Evolutionary conservation across 129 eudicot genomes (phyloP).

Genomic region (Smallanthus sonchifolius): DNA sequence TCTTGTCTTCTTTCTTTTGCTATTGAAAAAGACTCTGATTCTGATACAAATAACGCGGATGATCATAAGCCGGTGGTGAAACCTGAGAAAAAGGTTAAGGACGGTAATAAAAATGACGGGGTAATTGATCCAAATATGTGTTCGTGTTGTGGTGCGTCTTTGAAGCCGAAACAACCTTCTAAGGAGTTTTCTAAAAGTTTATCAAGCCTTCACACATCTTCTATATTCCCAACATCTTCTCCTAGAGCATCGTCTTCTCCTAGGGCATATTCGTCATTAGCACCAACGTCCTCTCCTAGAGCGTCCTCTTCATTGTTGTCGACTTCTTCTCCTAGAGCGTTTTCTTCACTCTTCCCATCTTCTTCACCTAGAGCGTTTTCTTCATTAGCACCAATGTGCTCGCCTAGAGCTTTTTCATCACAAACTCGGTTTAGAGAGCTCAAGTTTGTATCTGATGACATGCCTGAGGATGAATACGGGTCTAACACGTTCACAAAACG

Average conservation of each 20-base stretch:
- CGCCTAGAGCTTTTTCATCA: slow-evolving; percentile 32
- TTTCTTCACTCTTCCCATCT: slow-evolving; percentile 16
- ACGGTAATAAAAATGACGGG: slow-evolving; percentile 22
- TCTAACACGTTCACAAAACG: slow-evolving; percentile 24
- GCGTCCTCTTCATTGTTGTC: slow-evolving; percentile 19
- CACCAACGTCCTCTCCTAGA: slow-evolving; percentile 25
- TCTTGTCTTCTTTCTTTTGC: slow-evolving; percentile 85
- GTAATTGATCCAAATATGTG: slow-evolving; percentile 25
- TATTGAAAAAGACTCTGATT: slow-evolving; percentile 43
- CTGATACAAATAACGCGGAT: slow-evolving; percentile 35
- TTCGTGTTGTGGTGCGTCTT: slow-evolving; percentile 76
- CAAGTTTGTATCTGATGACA: slow-evolving; percentile 39
- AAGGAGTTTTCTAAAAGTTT: slow-evolving; percentile 28
- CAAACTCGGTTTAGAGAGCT: slow-evolving; percentile 43
- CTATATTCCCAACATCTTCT: slow-evolving; percentile 29
- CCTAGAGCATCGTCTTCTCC: slow-evolving; percentile 44
- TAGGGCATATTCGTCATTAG: slow-evolving; percentile 5
- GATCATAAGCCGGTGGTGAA: slow-evolving; percentile 25
- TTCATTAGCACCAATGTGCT: slow-evolving; percentile 18
- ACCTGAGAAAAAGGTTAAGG: slow-evolving; percentile 20
- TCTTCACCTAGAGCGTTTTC: slow-evolving; percentile 24
- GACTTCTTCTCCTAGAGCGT: slow-evolving; percentile 20
- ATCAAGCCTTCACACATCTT: slow-evolving; percentile 23
- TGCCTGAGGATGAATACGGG: slow-evolving; percentile 37
- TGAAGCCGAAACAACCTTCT: slow-evolving; percentile 36